Conservation (phyloP, 2,329 filamentous ascomycete genomes). For the Fusarium metavorans region DNA sequence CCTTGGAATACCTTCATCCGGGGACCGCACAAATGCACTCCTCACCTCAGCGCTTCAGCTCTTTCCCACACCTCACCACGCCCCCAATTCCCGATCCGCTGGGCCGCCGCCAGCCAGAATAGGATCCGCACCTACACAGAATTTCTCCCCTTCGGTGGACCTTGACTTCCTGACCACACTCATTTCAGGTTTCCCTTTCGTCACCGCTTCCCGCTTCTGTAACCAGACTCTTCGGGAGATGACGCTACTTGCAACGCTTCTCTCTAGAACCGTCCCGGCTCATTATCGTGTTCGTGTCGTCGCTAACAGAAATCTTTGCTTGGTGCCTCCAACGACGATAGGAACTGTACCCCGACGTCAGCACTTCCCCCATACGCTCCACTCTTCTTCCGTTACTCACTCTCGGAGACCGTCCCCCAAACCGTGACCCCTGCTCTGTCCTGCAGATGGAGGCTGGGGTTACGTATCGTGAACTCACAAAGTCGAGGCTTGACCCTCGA, state of each 20-base stretch:
- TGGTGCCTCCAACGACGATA: slow-evolving; percentile 7
- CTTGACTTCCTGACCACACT: slow-evolving; percentile 9
- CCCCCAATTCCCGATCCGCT: slow-evolving; percentile 42
- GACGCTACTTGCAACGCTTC: slow-evolving; percentile 16
- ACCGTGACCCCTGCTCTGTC: slow-evolving; percentile 20
- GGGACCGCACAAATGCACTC: slow-evolving; percentile 4
- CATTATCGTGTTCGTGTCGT: slow-evolving; percentile 41
- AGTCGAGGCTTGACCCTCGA: slow-evolving; percentile 5
- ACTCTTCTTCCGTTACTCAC: slow-evolving; percentile 17
- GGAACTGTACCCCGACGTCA: not conserved
- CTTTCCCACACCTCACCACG: slow-evolving; percentile 9
- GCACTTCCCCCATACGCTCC: not conserved
- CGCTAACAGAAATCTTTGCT: slow-evolving; percentile 8
- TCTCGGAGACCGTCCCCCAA: slow-evolving; percentile 30
- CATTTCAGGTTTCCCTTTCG: slow-evolving; percentile 23
- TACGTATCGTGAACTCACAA: slow-evolving; percentile 15
- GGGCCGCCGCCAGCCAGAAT: slow-evolving; percentile 38
- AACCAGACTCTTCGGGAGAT: slow-evolving; percentile 14
- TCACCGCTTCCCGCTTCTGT: slow-evolving; percentile 37
- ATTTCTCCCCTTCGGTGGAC: slow-evolving; percentile 16
- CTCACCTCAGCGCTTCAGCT: slow-evolving; percentile 13
- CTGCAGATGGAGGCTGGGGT: slow-evolving; percentile 20
- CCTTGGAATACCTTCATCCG: slow-evolving; percentile 15
- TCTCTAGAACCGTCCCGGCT: slow-evolving; percentile 32
- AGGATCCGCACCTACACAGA: slow-evolving; percentile 27